Evolutionary conservation across 768 basidiomycete species (phyloP).

Genomic region (Psilocybe cubensis): DNA sequence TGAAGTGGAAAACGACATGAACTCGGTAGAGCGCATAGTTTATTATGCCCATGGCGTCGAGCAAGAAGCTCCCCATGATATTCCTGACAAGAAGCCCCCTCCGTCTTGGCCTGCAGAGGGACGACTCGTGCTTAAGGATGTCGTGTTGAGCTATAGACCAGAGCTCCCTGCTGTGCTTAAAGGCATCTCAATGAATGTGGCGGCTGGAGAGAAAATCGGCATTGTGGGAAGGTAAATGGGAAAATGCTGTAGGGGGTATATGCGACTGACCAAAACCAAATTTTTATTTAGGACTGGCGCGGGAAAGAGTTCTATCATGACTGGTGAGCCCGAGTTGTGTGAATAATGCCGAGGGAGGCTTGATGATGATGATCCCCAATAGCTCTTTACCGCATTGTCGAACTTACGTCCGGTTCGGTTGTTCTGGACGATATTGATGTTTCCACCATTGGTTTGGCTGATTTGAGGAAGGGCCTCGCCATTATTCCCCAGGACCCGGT

Average conservation of each 20-base stretch:
- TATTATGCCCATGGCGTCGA: conserved; percentile 83
- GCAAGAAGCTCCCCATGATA: conserved; percentile 76
- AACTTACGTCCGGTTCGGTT: conserved; percentile 76
- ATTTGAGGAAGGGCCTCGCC: conserved; percentile 67
- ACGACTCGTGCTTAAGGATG: conserved; percentile 70
- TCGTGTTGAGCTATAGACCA: conserved; percentile 83
- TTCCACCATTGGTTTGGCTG: conserved; percentile 75
- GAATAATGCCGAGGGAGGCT: conserved; percentile 16
- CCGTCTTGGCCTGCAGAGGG: conserved; percentile 78
- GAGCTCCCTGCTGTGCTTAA: conserved; percentile 90
- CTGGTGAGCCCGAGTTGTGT: too few relatives aligned
- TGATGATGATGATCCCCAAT: conserved; percentile 35
- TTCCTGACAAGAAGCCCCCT: conserved; percentile 61
- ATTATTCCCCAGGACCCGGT: conserved; percentile 89
- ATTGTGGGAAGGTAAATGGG: conserved; percentile 66
- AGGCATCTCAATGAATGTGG: conserved; percentile 71
- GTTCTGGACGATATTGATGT: conserved; percentile 84
- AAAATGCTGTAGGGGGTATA: neutral
- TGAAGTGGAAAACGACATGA: conserved; percentile 95
- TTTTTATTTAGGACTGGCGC: conserved; percentile 70
- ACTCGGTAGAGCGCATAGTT: conserved; percentile 83
- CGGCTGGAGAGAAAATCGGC: conserved; percentile 87
- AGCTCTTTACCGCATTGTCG: conserved; percentile 84
- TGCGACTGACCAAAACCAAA: conserved; percentile 1
- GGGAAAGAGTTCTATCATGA: conserved; percentile 91